Conservation (phyloP, 257 asterid genomes). For the Solanum rostratum region DNA sequence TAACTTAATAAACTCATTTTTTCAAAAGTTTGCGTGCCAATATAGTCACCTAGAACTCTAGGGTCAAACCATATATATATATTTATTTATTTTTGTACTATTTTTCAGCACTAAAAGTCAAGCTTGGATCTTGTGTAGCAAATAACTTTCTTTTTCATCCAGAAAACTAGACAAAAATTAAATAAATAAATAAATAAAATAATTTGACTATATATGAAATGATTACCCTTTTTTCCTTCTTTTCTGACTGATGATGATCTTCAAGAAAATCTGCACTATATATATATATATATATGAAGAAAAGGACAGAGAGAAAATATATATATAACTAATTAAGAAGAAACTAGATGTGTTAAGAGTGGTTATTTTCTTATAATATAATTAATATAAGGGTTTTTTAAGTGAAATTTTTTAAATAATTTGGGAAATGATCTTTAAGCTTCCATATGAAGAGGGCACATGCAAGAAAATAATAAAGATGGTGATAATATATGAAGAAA, state of each 20-base stretch:
- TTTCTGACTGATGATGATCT: background rate
- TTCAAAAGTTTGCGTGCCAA: background rate
- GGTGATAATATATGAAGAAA: background rate
- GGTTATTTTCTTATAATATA: background rate
- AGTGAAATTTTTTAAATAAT: background rate
- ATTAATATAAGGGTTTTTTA: background rate
- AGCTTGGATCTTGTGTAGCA: background rate
- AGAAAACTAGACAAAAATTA: background rate
- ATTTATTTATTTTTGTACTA: background rate
- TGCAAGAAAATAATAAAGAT: background rate
- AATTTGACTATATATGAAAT: background rate
- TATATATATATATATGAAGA: background rate
- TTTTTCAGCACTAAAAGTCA: background rate
- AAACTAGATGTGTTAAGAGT: background rate
- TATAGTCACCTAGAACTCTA: background rate
- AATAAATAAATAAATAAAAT: rapidly evolving
- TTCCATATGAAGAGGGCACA: background rate
- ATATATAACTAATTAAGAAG: background rate
- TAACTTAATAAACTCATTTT: background rate
- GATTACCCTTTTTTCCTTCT: background rate
- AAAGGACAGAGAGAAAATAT: background rate
- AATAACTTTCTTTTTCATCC: background rate
- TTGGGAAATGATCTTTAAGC: background rate
- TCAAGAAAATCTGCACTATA: background rate
- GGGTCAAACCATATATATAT: background rate